Evolutionary conservation across 2,329 filamentous ascomycete genomes (phyloP).

Genomic region (Sphaceloma murrayae): DNA sequence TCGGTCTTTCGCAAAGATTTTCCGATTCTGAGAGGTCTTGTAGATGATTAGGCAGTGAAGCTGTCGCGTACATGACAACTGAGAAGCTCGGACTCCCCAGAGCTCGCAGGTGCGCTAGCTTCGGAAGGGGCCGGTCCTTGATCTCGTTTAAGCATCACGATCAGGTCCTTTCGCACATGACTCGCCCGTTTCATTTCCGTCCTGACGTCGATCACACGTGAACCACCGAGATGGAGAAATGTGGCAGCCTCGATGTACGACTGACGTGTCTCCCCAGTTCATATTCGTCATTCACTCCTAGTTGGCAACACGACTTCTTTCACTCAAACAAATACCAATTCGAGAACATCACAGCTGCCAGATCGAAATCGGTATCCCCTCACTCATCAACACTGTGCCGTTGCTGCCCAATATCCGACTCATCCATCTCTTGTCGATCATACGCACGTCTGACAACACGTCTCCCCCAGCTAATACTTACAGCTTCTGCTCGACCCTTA

Average conservation of each 20-base stretch:
- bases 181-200: slow-evolving; percentile 5
- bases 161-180: slow-evolving; percentile 1
- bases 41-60: slow-evolving; percentile 2
- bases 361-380: too few relatives aligned
- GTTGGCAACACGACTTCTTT: too few relatives aligned
- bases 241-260: slow-evolving; percentile 6
- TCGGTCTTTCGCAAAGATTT: too few relatives aligned
- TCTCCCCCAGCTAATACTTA: not conserved
- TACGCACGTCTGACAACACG: not conserved
- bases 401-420: slow-evolving; percentile 14
- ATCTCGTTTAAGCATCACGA: not conserved
- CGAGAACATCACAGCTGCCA: too few relatives aligned
- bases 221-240: not conserved
- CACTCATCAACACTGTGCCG: too few relatives aligned
- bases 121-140: not conserved
- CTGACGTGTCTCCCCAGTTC: too few relatives aligned
- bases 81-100: not conserved
- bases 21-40: too few relatives aligned
- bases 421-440: slow-evolving; percentile 5
- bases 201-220: slow-evolving; percentile 15
- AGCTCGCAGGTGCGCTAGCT: slow-evolving; percentile 1
- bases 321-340: too few relatives aligned
- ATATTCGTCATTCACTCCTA: too few relatives aligned
- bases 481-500: slow-evolving; percentile 2
- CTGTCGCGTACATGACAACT: not conserved